These are phyloP conservation scores for Fusarium gaditjirri DNA, from an alignment of 2,329 filamentous ascomycete genomes.

Conservation along the genomic window DNA sequence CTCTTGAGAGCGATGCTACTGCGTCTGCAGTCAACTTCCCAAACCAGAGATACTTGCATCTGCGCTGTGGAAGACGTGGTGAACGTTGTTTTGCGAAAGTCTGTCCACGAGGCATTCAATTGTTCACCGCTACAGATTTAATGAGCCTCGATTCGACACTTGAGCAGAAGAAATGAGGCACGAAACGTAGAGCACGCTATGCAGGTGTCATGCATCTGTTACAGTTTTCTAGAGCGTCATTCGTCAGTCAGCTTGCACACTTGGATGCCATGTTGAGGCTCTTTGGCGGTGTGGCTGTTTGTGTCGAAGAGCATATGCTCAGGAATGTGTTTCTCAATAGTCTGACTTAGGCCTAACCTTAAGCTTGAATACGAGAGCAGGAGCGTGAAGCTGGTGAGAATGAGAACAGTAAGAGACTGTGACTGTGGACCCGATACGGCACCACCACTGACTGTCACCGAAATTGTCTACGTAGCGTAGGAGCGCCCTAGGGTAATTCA, in stretches of 20 bases:
- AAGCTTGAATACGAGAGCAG: background rate
- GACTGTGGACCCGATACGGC: background rate
- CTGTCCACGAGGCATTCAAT: slow-evolving; percentile 2
- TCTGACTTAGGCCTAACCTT: background rate
- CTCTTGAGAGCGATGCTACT: slow-evolving; percentile 10
- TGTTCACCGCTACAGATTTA: slow-evolving; percentile 15
- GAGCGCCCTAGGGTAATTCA: background rate
- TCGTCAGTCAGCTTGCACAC: background rate
- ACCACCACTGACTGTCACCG: background rate
- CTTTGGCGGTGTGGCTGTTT: slow-evolving; percentile 21
- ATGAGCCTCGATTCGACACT: slow-evolving; percentile 11
- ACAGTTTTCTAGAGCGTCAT: slow-evolving; percentile 10
- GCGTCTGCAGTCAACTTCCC: slow-evolving; percentile 17
- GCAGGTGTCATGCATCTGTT: slow-evolving; percentile 17
- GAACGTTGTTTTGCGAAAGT: background rate
- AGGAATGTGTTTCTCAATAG: background rate
- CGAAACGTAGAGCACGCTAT: slow-evolving; percentile 13
- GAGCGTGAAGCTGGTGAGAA: background rate
- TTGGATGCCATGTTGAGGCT: slow-evolving; percentile 13
- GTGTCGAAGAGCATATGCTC: background rate
- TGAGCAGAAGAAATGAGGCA: background rate
- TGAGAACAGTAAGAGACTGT: background rate
- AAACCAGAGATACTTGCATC: slow-evolving; percentile 30
- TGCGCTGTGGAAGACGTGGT: slow-evolving; percentile 15
- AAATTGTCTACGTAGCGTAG: background rate